phyloP scores from a whole-genome alignment of 768 basidiomycete genomes.

The Trametes elegans region DNA sequence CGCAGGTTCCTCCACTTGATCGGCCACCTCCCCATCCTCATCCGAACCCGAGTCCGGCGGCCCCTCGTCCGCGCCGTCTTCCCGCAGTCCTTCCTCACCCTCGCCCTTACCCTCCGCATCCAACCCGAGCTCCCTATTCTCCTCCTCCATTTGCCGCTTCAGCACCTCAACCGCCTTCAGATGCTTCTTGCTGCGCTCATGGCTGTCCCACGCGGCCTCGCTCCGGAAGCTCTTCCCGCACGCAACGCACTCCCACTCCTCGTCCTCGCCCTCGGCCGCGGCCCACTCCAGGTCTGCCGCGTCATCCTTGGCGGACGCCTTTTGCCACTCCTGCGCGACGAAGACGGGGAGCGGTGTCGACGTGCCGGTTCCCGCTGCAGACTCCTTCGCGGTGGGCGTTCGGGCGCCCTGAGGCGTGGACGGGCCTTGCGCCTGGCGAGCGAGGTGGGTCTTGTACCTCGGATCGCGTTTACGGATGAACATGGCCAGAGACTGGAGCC shows the following conservation, averaged over 20 bases:
- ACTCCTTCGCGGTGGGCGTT: slow-evolving; percentile 24
- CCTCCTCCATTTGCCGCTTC: slow-evolving; percentile 71
- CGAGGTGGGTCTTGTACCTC: slow-evolving; percentile 69
- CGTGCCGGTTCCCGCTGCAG: no score
- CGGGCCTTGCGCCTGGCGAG: slow-evolving; percentile 40
- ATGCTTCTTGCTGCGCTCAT: slow-evolving; percentile 95
- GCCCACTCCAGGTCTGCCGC: slow-evolving; percentile 76
- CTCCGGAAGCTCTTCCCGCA: slow-evolving; percentile 87
- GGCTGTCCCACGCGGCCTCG: slow-evolving; percentile 94
- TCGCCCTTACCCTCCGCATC: slow-evolving; percentile 28
- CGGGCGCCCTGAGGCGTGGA: slow-evolving; percentile 14
- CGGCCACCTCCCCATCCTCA: background rate
- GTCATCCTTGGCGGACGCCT: slow-evolving; percentile 38
- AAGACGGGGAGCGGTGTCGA: slow-evolving; percentile 41
- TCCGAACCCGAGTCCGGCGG: background rate
- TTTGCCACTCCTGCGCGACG: slow-evolving; percentile 92
- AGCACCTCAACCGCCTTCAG: slow-evolving; percentile 81
- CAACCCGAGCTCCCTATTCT: slow-evolving; percentile 67
- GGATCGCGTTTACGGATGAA: slow-evolving; percentile 89
- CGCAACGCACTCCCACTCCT: slow-evolving; percentile 95
- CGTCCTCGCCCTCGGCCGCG: slow-evolving; percentile 63
- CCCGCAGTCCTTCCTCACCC: no score
- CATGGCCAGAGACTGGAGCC: slow-evolving; percentile 60
- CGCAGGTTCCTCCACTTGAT: background rate
- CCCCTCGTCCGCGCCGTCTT: no score